Percentiles rank a stretch among this genome's conserved stretches.
phyloP scores from a whole-genome alignment of 257 asterid genomes.

The Solanum phureja region DNA sequence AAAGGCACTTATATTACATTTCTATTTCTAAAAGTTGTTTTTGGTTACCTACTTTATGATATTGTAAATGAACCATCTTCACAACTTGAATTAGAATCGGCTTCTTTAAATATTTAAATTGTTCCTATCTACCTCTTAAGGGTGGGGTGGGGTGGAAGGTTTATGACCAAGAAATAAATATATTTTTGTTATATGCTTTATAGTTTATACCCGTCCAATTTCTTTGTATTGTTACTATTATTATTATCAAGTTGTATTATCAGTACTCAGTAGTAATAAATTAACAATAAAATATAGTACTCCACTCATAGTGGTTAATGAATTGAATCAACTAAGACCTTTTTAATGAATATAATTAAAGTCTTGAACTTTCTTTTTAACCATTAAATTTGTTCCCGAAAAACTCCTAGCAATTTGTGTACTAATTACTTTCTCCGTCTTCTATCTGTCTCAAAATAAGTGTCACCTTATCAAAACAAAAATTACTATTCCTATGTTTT shows the following conservation, averaged over 20 bases:
- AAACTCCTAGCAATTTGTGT: not conserved
- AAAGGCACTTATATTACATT: not conserved
- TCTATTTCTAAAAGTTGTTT: not conserved
- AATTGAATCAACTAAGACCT: not conserved
- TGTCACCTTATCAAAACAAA: too few relatives aligned
- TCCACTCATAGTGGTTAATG: not conserved
- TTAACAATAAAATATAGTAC: not conserved
- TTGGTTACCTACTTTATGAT: not conserved
- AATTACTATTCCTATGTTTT: not conserved
- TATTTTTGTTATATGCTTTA: not conserved
- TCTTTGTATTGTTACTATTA: too few relatives aligned
- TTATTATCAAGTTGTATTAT: not conserved
- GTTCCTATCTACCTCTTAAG: not conserved
- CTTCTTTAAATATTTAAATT: not conserved
- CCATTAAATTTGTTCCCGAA: not conserved
- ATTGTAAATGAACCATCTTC: not conserved
- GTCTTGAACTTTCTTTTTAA: too few relatives aligned
- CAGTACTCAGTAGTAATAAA: not conserved
- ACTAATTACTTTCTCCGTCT: not conserved
- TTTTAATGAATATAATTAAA: not conserved
- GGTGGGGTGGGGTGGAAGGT: not conserved
- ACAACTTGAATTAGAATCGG: not conserved
- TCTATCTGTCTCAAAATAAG: not conserved
- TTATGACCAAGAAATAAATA: not conserved
- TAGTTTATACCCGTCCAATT: not conserved